Evolutionary conservation across 495 filamentous ascomycete genomes (phyloP), one percentile per base, ranked within the genome.

Genomic region (Xylaria curta): DNA sequence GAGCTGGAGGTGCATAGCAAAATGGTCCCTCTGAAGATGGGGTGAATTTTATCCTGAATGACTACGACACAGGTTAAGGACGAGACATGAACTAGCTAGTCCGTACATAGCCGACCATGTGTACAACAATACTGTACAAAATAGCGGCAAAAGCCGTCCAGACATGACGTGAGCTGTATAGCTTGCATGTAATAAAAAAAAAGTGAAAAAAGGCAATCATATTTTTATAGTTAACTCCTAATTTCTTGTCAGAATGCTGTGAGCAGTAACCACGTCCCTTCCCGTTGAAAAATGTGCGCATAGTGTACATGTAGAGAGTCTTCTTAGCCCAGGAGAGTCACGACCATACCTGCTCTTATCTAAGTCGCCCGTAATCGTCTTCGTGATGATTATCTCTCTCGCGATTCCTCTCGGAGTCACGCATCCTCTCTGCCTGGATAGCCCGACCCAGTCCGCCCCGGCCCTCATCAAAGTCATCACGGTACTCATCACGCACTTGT

Each of bases 401-500:
- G 10, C 75, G 64, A 66, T 76, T 74, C 15, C 76, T 58, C 70
- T 89, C 88, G 63, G 85, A 81, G 60, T 91, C 88, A 75, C 87
- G 89, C 76, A 88, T 79, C 68, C 90, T 84, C 74, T 91, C 89
- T 15, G 85, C 80, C 73, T 88, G 89, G 62, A 93, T 87, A 66
- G 91, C 90, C 60, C 92, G 85, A 1, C 87, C 87, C 47, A 87
- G 70, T 38, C 96, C 96, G 61, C 96, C 96, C 76, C 96, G 89
- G 8, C 96, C 96, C 21, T 97, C 94, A 76, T 99, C 96, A 77
- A 91, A 98, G 80, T 98, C 94, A 75, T 97, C 94, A 8, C 96
- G 89, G 82, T 99, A 99, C 82, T 98, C 97, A 78, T 99, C 96
- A 56, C 96, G 91, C 42, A 99, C 96, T 81, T 99, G 96, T 33